Conservation (phyloP, 441 rosid genomes). For the Theobroma grandiflorum region DNA sequence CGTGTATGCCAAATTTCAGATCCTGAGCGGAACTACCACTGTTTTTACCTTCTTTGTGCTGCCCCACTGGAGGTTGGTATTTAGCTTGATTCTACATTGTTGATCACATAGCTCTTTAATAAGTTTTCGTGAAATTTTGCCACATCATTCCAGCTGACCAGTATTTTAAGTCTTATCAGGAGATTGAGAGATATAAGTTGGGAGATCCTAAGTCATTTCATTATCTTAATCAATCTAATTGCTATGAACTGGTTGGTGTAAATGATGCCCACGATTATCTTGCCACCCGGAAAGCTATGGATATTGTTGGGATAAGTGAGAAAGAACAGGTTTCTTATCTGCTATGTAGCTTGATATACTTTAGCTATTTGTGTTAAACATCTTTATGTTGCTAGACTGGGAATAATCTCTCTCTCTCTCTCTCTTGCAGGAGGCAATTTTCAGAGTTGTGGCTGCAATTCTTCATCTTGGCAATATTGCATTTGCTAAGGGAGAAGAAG, state of each 20-base stretch:
- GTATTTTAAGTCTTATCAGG: constrained; percentile 55
- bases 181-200: constrained; percentile 78
- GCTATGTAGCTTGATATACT: constrained; percentile 21
- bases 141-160: constrained; percentile 31
- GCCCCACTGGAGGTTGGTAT: constrained; percentile 78
- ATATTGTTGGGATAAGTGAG: constrained; percentile 79
- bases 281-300: constrained; percentile 91
- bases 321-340: constrained; percentile 70
- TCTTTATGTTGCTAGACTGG: constrained; percentile 1
- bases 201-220: constrained; percentile 88
- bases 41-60: constrained; percentile 91
- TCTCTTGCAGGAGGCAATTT: constrained; percentile 72
- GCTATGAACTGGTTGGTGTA: constrained; percentile 77
- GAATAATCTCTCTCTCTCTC: constrained; percentile 30
- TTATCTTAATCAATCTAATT: constrained; percentile 92
- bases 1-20: constrained; percentile 96
- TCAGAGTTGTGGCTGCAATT: constrained; percentile 88
- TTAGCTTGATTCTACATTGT: constrained; percentile 20
- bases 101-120: constrained; percentile 20
- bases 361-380: constrained; percentile 18
- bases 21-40: constrained; percentile 92
- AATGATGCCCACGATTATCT: constrained; percentile 80
- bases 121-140: constrained; percentile 14
- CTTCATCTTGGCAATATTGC: constrained; percentile 93
- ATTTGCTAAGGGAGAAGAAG: constrained; percentile 73